phyloP scores from a whole-genome alignment of 148 eudicot genomes.

The Nyssa sinensis region DNA sequence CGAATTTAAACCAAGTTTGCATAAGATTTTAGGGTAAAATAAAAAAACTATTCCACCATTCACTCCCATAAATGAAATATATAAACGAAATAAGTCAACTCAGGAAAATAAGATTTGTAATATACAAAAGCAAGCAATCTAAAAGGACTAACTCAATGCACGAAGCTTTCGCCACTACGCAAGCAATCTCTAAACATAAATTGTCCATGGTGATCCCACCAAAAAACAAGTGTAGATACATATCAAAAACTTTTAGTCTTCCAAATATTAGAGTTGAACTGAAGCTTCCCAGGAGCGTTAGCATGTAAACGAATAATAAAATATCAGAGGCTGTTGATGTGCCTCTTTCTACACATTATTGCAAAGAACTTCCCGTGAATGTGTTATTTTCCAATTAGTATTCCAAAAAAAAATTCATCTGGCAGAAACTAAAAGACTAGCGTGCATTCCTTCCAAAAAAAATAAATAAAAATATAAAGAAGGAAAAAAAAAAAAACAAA shows the following conservation, averaged over 20 bases:
- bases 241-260: background rate
- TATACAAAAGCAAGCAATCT: background rate
- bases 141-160: too few relatives aligned
- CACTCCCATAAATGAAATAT: too few relatives aligned
- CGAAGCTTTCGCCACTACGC: too few relatives aligned
- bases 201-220: background rate
- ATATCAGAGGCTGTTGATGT: background rate
- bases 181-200: background rate
- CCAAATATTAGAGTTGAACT: background rate
- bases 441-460: background rate
- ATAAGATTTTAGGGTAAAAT: too few relatives aligned
- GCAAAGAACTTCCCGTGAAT: background rate
- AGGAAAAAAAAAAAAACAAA: too few relatives aligned
- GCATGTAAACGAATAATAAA: background rate
- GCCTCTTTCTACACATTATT: background rate
- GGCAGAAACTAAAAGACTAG: background rate
- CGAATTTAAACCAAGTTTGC: too few relatives aligned
- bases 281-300: background rate
- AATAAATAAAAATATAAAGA: too few relatives aligned
- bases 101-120: background rate
- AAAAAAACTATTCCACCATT: too few relatives aligned
- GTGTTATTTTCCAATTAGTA: background rate
- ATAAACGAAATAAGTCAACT: too few relatives aligned
- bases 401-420: background rate
- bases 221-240: background rate